Conservation (phyloP, 495 filamentous ascomycete genomes). For the Peziza echinospora region DNA sequence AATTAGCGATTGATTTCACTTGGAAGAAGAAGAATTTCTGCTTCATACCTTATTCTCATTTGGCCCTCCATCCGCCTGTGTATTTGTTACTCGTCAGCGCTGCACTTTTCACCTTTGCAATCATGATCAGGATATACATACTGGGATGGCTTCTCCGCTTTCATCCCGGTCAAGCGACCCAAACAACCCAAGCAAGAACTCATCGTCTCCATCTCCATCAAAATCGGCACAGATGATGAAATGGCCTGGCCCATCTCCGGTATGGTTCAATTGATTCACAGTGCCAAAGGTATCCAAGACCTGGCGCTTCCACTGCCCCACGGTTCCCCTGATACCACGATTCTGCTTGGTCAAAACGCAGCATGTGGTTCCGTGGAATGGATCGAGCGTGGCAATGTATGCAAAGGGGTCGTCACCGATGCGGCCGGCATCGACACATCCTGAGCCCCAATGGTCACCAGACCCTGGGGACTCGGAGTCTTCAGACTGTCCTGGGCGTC, state of each 20-base stretch:
- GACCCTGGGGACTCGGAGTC: background rate
- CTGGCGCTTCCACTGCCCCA: conserved; percentile 5
- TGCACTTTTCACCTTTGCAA: no score
- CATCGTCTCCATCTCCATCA: conserved; percentile 15
- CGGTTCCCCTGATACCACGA: background rate
- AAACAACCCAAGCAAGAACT: conserved; percentile 13
- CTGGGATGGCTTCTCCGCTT: background rate
- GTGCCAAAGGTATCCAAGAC: conserved; percentile 11
- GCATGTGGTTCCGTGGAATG: conserved; percentile 7
- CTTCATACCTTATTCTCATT: background rate
- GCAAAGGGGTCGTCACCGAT: conserved; percentile 7
- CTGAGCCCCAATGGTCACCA: conserved; percentile 8
- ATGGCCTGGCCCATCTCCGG: conserved; percentile 9
- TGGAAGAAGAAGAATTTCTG: no score
- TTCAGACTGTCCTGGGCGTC: background rate
- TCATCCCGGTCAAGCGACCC: conserved; percentile 5
- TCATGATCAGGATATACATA: no score
- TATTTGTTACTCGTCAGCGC: no score
- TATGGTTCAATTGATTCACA: conserved; percentile 4
- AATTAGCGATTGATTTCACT: no score
- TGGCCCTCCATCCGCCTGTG: no score
- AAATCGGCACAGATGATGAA: conserved; percentile 9
- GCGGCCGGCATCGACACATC: conserved; percentile 9
- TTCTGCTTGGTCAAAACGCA: background rate
- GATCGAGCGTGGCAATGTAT: conserved; percentile 9